Base-by-base conservation (phyloP, 495 filamentous ascomycete species). In the Penicillium pancosmium region DNA sequence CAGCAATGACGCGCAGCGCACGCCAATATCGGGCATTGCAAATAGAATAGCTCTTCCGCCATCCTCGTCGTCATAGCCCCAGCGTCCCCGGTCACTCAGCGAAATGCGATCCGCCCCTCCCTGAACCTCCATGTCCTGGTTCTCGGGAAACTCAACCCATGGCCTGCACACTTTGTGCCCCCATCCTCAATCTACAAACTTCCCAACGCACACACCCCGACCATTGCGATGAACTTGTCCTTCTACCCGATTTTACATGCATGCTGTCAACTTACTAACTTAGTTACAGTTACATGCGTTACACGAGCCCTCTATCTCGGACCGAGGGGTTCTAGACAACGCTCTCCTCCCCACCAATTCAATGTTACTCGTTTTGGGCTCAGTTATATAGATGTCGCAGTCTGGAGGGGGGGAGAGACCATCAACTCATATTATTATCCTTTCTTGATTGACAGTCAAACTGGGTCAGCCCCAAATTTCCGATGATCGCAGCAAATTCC, bases 1-100 rank as follows among this genome's bases (percentile, higher is more conserved):
- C 4, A 25, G 9, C 46, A 56, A 67, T 69, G 62, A 68, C 62
- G 65, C 56, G 59, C 65, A 69, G 43, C 5, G 33, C 54, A 61
- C 12, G 33, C 47, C 55, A 59, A 31, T 11, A 50, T 13, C 27
- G 11, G 31, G 34, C 34, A 46, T 47, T 50, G 44, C 5, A 65
- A 52, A 49, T 9, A 16, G 48, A 19, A 36, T 55, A 21, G 27
- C 33, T 19, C 44, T 13, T 36, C 13, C 54, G 11, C 55, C 5
- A 21, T 34, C 27, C 9, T 47, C 23, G 19, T 60, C 61, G 58
- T 62, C 59, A 62, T 65, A 43, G 59, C 57, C 54, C 56, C 44
- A 34, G 49, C 25, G 15, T 50, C 46, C 55, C 25, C 31, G 31
- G 31, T 55, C 62, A 62, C 44, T 64, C 40, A 50, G 33, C 41